Evolutionary conservation across 2,329 filamentous ascomycete species (phyloP).

Genomic region (Penicillium paneum): DNA sequence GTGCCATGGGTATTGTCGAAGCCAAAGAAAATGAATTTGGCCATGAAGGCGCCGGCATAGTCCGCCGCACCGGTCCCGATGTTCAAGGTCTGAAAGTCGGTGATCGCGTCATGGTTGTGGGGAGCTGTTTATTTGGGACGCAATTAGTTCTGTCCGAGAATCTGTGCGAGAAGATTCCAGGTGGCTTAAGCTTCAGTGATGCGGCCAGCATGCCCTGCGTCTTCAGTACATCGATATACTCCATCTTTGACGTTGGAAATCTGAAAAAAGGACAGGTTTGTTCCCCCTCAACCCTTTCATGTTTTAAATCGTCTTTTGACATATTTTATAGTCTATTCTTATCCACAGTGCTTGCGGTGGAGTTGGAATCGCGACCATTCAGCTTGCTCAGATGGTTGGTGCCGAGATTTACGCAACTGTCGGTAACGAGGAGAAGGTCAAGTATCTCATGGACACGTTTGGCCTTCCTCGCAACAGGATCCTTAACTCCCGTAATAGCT

Average conservation of each 20-base stretch:
- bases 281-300: background rate
- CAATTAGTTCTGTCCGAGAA: slow-evolving; percentile 10
- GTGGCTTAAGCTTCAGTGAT: slow-evolving; percentile 14
- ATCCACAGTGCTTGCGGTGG: slow-evolving; percentile 31
- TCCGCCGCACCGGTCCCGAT: slow-evolving; percentile 17
- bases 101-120: slow-evolving; percentile 24
- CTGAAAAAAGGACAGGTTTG: slow-evolving; percentile 21
- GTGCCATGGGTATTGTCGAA: slow-evolving; percentile 14
- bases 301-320: background rate
- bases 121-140: slow-evolving; percentile 7
- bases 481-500: slow-evolving; percentile 22
- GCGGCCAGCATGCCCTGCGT: slow-evolving; percentile 21
- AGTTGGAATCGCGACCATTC: slow-evolving; percentile 27
- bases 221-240: slow-evolving; percentile 21
- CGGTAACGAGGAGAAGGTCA: slow-evolving; percentile 20
- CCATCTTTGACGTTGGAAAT: slow-evolving; percentile 23
- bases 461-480: slow-evolving; percentile 21
- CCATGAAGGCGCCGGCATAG: slow-evolving; percentile 22
- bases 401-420: slow-evolving; percentile 28
- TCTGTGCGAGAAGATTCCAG: slow-evolving; percentile 15
- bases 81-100: slow-evolving; percentile 20
- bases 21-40: slow-evolving; percentile 15
- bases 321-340: slow-evolving; percentile 20
- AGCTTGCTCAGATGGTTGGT: slow-evolving; percentile 21
- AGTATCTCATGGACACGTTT: slow-evolving; percentile 22